A percentile compares a stretch with the other conserved stretches of the same genome.
Evolutionary conservation across 257 asterid species (phyloP).

Genomic region (Cynanchum wilfordii): DNA sequence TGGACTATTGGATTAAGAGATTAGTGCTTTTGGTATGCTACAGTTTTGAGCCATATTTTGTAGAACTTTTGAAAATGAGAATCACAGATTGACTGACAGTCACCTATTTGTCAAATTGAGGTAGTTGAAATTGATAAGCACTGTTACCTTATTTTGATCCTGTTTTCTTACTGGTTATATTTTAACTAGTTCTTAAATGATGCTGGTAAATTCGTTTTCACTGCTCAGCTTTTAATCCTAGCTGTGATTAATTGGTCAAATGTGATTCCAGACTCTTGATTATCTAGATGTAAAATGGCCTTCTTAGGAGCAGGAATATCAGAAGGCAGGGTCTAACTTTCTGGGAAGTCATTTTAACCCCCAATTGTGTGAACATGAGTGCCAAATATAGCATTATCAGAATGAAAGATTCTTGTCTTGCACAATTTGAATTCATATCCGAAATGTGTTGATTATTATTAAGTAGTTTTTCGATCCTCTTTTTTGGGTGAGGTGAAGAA

Average conservation of each 20-base stretch:
- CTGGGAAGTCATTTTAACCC: background rate
- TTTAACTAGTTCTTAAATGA: background rate
- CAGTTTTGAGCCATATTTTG: background rate
- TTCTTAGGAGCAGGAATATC: background rate
- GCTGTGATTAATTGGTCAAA: background rate
- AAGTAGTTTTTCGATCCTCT: background rate
- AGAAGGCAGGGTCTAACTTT: background rate
- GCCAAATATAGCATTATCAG: too few species aligned
- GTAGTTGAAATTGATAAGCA: slow-evolving; percentile 1
- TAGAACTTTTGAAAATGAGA: background rate
- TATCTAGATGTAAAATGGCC: background rate
- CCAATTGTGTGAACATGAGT: background rate
- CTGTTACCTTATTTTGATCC: background rate
- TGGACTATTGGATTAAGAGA: background rate
- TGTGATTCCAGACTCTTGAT: background rate
- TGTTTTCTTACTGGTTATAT: background rate
- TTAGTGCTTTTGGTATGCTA: background rate
- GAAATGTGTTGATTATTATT: background rate
- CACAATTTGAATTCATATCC: background rate
- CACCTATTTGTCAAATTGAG: slow-evolving; percentile 17
- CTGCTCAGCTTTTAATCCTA: too few species aligned
- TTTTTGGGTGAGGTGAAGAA: background rate
- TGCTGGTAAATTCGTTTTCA: background rate
- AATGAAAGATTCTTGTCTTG: background rate
- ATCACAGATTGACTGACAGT: slow-evolving; percentile 10